phyloP scores from a whole-genome alignment of 2,329 filamentous ascomycete genomes.

The Nemania diffusa region DNA sequence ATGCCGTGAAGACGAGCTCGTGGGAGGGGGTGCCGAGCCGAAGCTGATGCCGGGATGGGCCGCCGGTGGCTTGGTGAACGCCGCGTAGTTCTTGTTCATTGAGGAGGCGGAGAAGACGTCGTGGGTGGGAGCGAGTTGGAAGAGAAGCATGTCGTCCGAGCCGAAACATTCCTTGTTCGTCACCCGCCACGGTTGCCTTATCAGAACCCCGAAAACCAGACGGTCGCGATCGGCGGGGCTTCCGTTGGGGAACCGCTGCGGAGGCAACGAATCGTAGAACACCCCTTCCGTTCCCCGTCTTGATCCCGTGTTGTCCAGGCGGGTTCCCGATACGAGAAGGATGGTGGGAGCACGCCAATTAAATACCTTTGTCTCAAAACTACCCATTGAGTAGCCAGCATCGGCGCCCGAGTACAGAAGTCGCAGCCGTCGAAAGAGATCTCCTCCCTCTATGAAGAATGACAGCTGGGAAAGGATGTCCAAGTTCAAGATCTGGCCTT shows the following conservation, averaged over 20 bases:
- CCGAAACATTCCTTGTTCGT: conserved; percentile 76
- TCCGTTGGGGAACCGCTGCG: conserved; percentile 67
- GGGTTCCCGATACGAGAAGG: conserved; percentile 73
- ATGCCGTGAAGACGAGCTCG: conserved; percentile 47
- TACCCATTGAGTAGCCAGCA: conserved; percentile 80
- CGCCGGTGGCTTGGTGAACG: conserved; percentile 72
- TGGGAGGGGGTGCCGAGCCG: conserved; percentile 69
- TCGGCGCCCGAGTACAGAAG: conserved; percentile 76
- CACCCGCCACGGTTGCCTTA: conserved; percentile 75
- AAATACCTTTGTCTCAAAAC: conserved; percentile 78
- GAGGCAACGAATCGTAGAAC: conserved; percentile 71
- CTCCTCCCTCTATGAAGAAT: conserved; percentile 73
- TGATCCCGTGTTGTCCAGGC: conserved; percentile 60
- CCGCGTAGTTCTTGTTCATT: conserved; percentile 73
- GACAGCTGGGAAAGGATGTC: conserved; percentile 75
- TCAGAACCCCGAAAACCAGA: conserved; percentile 74
- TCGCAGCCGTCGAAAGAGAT: conserved; percentile 73
- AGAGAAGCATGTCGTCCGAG: conserved; percentile 70
- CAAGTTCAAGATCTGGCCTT: conserved; percentile 72
- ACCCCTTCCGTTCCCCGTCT: conserved; percentile 62
- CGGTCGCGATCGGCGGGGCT: conserved; percentile 56
- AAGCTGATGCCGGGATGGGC: conserved; percentile 71
- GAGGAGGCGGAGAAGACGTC: conserved; percentile 75
- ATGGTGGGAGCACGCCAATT: conserved; percentile 82
- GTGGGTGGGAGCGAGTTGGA: conserved; percentile 77